Evolutionary conservation across 1,139 yeast species (phyloP), one percentile per base, ranked within the genome.

Genomic region (Taphrina communis): DNA sequence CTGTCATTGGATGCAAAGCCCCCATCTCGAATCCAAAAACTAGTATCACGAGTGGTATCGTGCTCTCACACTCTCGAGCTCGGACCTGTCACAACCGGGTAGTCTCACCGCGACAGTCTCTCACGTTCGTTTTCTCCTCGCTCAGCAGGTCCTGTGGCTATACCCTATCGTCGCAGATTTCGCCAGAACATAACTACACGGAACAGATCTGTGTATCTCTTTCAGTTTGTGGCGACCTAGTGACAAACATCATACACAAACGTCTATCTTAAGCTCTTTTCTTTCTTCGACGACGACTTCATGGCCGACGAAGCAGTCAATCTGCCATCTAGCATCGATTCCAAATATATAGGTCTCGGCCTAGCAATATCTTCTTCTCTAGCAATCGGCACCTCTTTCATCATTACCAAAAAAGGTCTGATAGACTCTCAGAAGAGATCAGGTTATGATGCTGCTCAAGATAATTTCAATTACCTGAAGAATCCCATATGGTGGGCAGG

Each of bases 401-500:
- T 91, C 74, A 87, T 91, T 77, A 91, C 97, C 55, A 91, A 91
- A 77, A 88, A 89, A 77, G 97, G 97, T 11, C 84, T 92, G 55
- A 85, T 87, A 78, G 89, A 88, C 70, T 88, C 95, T 1, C 83
- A 89, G 14, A 82, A 84, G 70, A 81, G 84, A 59, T 86, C 85
- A 70, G 95, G 95, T 0, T 81, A 83, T 59, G 61, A 55, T 19
- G 84, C 83, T 69, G 79, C 79, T 6, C 77, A 75, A 58, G 90
- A 88, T 70, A 89, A 90, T 25, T 86, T 84, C 75, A 87, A 88
- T 75, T 91, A 91, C 77, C 81, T 91, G 71, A 86, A 84, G 73
- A 90, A 90, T 77, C 97, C 97, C 9, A 85, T 90, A 59, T 91
- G 97, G 97, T 90, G 97, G 92, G 91, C 95, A 0, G 97, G 97